Conservation (phyloP, 768 basidiomycete genomes). For the Atractiella rhizophila region DNA sequence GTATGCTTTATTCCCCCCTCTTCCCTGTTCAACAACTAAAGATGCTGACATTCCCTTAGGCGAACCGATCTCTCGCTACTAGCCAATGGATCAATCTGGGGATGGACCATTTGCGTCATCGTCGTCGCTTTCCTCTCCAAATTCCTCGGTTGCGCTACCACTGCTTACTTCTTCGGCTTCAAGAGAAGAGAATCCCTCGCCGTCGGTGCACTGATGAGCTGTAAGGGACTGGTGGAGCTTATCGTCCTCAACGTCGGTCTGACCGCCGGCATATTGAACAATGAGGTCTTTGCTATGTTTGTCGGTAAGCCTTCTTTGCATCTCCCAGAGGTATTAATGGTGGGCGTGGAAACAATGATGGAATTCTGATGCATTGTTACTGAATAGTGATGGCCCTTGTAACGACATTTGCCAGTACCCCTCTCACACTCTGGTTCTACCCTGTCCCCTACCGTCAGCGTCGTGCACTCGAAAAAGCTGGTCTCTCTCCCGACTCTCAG, state of each 20-base stretch:
- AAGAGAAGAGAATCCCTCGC: constrained; percentile 51
- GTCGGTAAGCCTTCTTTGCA: constrained; percentile 29
- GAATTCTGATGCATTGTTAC: constrained; percentile 11
- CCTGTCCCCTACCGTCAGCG: constrained; percentile 33
- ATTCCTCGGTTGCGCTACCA: constrained; percentile 39
- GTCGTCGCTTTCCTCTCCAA: constrained; percentile 54
- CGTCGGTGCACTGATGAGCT: constrained; percentile 67
- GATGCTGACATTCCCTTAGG: too few species aligned
- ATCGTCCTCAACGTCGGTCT: constrained; percentile 79
- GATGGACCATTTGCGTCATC: constrained; percentile 47
- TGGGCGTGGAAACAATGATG: background rate
- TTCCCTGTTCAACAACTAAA: too few species aligned
- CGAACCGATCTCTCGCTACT: constrained; percentile 58
- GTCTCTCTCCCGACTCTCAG: background rate
- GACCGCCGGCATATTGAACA: constrained; percentile 42
- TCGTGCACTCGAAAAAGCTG: background rate
- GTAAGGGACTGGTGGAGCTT: constrained; percentile 72
- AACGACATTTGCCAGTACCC: constrained; percentile 26
- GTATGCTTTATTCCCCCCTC: too few species aligned
- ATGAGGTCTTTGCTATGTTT: constrained; percentile 63
- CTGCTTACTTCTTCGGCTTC: constrained; percentile 40
- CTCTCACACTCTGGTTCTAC: constrained; percentile 52
- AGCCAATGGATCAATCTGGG: constrained; percentile 53
- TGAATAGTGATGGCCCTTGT: background rate
- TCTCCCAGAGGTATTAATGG: background rate